phyloP scores from a whole-genome alignment of 2,329 filamentous ascomycete genomes.

The Fusarium xylarioides region DNA sequence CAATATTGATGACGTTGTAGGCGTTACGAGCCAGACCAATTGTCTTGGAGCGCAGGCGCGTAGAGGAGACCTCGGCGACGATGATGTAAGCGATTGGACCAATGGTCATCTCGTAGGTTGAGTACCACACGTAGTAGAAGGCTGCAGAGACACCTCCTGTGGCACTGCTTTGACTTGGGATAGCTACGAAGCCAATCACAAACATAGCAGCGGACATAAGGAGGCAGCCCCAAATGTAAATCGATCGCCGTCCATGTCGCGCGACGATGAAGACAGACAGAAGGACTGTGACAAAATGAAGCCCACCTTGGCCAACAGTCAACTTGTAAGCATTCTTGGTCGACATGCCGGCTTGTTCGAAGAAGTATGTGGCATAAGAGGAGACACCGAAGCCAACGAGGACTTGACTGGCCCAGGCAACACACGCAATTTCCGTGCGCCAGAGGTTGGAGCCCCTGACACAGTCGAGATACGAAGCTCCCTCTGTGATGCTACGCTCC shows the following conservation, averaged over 20 bases:
- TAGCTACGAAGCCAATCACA: neutral
- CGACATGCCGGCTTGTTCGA: neutral
- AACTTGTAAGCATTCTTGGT: neutral
- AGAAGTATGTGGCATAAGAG: neutral
- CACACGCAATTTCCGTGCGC: conserved; percentile 54
- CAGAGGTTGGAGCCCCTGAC: conserved; percentile 54
- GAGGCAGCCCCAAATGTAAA: neutral
- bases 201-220: neutral
- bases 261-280: neutral
- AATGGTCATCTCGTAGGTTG: neutral
- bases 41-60: conserved; percentile 3
- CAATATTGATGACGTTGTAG: conserved; percentile 10
- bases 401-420: neutral
- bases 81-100: conserved; percentile 2
- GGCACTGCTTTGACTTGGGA: neutral
- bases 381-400: neutral
- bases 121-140: neutral
- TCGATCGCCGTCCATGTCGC: neutral
- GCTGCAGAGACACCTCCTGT: neutral
- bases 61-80: conserved; percentile 1
- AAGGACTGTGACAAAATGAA: neutral
- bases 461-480: conserved; percentile 44
- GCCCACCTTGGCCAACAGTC: neutral
- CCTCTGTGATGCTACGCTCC: conserved; percentile 15
- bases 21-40: conserved; percentile 12